phyloP scores from a whole-genome alignment of 345 rosid genomes.

The Psidium friedrichsthalianum region DNA sequence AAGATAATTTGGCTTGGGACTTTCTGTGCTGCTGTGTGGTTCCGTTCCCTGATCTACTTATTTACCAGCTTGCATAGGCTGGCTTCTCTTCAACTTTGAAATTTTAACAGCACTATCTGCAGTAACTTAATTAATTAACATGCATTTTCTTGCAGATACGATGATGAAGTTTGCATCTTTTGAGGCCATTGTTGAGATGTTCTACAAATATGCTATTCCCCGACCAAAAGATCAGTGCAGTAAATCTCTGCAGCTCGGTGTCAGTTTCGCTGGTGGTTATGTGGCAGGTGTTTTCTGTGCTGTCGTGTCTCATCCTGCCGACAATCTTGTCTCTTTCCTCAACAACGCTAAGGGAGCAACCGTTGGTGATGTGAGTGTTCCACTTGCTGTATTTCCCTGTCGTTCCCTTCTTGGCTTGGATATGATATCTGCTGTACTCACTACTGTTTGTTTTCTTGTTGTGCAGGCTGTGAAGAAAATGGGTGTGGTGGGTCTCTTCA shows the following conservation, averaged over 20 bases:
- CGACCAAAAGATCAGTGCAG: slow-evolving; percentile 81
- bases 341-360: slow-evolving; percentile 92
- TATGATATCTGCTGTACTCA: neutral
- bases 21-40: neutral
- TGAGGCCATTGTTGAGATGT: slow-evolving; percentile 72
- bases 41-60: neutral
- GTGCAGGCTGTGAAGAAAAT: slow-evolving; percentile 68
- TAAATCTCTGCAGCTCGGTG: slow-evolving; percentile 63
- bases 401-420: neutral
- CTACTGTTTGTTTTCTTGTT: neutral
- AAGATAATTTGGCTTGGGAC: neutral
- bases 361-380: slow-evolving; percentile 57
- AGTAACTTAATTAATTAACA: neutral
- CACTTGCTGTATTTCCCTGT: neutral
- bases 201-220: slow-evolving; percentile 74
- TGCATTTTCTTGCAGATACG: slow-evolving; percentile 46
- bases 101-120: neutral
- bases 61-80: neutral
- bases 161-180: slow-evolving; percentile 98
- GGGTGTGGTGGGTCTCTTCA: slow-evolving; percentile 71
- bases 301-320: slow-evolving; percentile 92
- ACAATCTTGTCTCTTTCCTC: slow-evolving; percentile 94
- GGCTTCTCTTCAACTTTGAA: neutral
- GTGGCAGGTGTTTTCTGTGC: slow-evolving; percentile 87
- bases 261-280: slow-evolving; percentile 92